Base-by-base conservation (phyloP, 345 rosid species). In the Toxicodendron radicans region DNA sequence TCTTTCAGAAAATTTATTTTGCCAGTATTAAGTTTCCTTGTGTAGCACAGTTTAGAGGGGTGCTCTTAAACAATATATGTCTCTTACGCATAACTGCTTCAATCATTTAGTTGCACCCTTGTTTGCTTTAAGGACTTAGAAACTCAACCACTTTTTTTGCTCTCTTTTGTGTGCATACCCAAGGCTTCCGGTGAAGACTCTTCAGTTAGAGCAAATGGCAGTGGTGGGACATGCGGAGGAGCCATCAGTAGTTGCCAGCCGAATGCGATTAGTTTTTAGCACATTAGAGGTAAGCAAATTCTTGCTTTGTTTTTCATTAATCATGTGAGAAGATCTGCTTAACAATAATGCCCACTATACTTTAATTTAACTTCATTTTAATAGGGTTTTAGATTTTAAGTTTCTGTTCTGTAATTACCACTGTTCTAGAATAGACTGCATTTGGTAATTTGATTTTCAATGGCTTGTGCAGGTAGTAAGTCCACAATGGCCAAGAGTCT, bases 171-270 rank as follows among this genome's bases (percentile, higher is more conserved):
- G 51, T 46, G 67, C 68, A 78, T 33, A 66, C 41, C 57, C 6
- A 82, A 93, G 98, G 98, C 88, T 94, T 63, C 98, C 97, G 0
- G 98, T 92, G 75, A 94, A 92, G 87, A 94, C 97, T 64, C 97
- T 94, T 79, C 97, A 92, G 79, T 70, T 94, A 71, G 98, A 94
- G 82, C 97, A 94, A 78, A 89, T 92, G 98, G 98, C 97, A 3
- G 97, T 88, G 52, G 82, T 79, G 41, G 97, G 97, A 60, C 66
- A 60, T 46, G 84, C 93, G 18, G 98, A 94, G 84, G 95, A 94
- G 80, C 89, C 98, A 3, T 92, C 97, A 0, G 87, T 94, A 75
- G 97, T 94, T 58, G 97, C 97, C 20, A 88, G 95, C 80, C 76
- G 95, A 74, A 94, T 92, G 98, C 82, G 85, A 78, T 72, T 94